Conservation (phyloP, 768 basidiomycete genomes). For the Suillus subaureus region DNA sequence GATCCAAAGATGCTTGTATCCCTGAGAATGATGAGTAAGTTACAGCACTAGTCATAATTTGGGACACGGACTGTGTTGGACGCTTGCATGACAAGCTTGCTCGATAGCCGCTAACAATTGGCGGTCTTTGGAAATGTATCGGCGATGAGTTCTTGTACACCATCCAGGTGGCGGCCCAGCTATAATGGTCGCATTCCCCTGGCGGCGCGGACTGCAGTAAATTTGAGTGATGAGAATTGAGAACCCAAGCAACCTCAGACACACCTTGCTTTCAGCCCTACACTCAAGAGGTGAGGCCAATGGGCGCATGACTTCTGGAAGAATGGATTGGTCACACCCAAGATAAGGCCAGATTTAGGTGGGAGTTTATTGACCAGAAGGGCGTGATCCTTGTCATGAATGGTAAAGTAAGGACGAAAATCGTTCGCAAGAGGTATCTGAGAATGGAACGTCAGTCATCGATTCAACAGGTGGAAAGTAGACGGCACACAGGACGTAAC, state of each 20-base stretch:
- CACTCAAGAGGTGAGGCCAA: constrained; percentile 83
- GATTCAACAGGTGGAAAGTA: neutral
- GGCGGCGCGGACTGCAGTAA: constrained; percentile 12
- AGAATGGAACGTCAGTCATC: neutral
- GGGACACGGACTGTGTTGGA: constrained; percentile 50
- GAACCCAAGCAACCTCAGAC: constrained; percentile 17
- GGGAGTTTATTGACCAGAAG: constrained; percentile 78
- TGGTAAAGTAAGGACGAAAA: constrained; percentile 92
- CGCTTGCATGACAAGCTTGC: constrained; percentile 51
- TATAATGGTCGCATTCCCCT: constrained; percentile 12
- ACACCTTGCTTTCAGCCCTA: constrained; percentile 55
- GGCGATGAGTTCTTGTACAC: constrained; percentile 77
- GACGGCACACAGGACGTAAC: constrained; percentile 67
- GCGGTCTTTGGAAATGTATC: constrained; percentile 85
- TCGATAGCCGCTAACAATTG: constrained; percentile 74
- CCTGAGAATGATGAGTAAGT: constrained; percentile 37
- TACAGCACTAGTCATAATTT: neutral
- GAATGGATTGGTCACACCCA: constrained; percentile 90
- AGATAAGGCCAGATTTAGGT: constrained; percentile 73
- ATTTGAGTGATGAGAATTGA: constrained; percentile 1
- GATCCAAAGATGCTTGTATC: constrained; percentile 59
- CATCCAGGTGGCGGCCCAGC: constrained; percentile 69
- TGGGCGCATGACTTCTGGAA: constrained; percentile 78
- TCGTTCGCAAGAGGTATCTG: constrained; percentile 86
- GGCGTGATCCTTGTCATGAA: constrained; percentile 87